These are phyloP conservation scores for Penicillium psychrosexuale DNA, from an alignment of 2,329 filamentous ascomycete species.

Conservation along the genomic window DNA sequence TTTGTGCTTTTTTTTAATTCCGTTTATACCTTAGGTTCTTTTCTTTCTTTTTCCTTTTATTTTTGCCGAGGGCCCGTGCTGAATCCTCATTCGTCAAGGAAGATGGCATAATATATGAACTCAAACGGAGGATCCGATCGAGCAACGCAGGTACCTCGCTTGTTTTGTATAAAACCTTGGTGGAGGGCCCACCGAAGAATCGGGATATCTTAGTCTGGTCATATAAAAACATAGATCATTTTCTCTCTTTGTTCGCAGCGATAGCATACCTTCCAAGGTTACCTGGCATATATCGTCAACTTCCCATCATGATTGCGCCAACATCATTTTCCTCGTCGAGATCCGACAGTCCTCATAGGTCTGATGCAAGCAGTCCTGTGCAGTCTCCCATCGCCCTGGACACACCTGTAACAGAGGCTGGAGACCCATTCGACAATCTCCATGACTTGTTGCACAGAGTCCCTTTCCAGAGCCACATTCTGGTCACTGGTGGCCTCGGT, in stretches of 20 bases:
- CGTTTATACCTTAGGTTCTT: constrained; percentile 17
- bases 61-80: constrained; percentile 18
- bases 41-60: constrained; percentile 12
- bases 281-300: not conserved
- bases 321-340: constrained; percentile 13
- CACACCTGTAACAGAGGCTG: constrained; percentile 48
- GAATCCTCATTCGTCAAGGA: constrained; percentile 11
- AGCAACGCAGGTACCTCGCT: constrained; percentile 13
- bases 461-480: constrained; percentile 37
- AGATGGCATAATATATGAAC: constrained; percentile 15
- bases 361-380: constrained; percentile 32
- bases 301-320: not conserved
- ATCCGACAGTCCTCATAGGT: constrained; percentile 32
- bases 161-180: constrained; percentile 21
- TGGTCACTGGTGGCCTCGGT: constrained; percentile 43
- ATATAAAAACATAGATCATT: constrained; percentile 12
- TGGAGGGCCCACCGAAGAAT: constrained; percentile 1
- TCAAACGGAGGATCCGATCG: constrained; percentile 11
- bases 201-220: constrained; percentile 10
- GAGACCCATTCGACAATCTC: constrained; percentile 45
- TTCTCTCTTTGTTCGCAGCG: not conserved
- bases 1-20: constrained; percentile 12
- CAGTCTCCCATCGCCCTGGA: constrained; percentile 30
- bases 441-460: constrained; percentile 43
- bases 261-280: not conserved